These are phyloP conservation scores for Trichophyton mentagrophytes DNA, from an alignment of 2,329 filamentous ascomycete genomes.

Conservation along the genomic window DNA sequence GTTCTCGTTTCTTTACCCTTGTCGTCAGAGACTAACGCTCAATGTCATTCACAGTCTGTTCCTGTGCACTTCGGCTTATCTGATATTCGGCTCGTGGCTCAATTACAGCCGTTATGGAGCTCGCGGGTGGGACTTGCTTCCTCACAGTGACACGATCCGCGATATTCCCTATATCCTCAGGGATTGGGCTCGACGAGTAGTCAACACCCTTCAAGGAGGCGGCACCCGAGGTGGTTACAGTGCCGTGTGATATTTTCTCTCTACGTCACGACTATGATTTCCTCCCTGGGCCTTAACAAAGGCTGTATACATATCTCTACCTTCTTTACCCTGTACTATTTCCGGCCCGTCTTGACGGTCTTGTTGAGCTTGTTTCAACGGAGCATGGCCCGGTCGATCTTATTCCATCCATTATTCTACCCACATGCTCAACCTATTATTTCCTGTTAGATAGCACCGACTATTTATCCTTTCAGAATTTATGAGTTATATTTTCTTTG, in stretches of 20 bases:
- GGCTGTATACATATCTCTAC: background rate
- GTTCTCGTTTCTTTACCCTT: background rate
- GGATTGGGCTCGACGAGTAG: slow-evolving; percentile 68
- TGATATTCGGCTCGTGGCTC: slow-evolving; percentile 97
- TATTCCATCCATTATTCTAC: background rate
- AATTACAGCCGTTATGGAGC: slow-evolving; percentile 97
- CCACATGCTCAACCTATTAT: background rate
- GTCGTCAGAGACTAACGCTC: background rate
- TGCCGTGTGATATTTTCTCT: slow-evolving; percentile 53
- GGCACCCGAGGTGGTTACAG: slow-evolving; percentile 85
- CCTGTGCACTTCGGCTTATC: slow-evolving; percentile 71
- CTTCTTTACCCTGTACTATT: background rate
- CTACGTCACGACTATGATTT: background rate
- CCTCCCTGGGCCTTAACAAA: background rate
- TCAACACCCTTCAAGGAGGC: slow-evolving; percentile 72
- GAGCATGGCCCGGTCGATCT: background rate
- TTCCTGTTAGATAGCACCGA: background rate
- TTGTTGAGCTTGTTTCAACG: background rate
- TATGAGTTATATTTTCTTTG: background rate
- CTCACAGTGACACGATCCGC: slow-evolving; percentile 81
- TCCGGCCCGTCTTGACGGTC: background rate
- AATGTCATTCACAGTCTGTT: slow-evolving; percentile 51
- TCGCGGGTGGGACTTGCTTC: slow-evolving; percentile 85
- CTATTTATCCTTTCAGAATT: background rate
- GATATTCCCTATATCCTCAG: slow-evolving; percentile 86